A percentile compares a stretch with the other conserved stretches of the same genome.
These are phyloP conservation scores for Tuber melanosporum DNA, from an alignment of 495 filamentous ascomycete species.

Conservation along the genomic window DNA sequence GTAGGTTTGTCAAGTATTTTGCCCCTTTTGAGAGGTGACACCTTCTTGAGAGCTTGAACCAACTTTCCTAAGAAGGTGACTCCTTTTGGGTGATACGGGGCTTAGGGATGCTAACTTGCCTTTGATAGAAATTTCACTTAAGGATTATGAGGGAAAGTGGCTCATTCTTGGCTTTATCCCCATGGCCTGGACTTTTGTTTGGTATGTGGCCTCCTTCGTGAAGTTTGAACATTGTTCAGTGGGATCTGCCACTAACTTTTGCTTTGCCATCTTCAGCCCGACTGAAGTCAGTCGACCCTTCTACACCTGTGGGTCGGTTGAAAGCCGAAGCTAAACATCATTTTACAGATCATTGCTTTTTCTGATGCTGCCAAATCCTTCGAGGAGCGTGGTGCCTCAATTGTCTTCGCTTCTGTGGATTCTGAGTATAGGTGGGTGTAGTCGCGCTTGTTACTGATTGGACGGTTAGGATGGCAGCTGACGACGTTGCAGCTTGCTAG, in stretches of 20 bases:
- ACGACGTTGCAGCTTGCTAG: constrained; percentile 47
- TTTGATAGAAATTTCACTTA: constrained; percentile 45
- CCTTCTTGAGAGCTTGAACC: not conserved
- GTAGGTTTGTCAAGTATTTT: constrained; percentile 40
- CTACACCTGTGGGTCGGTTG: constrained; percentile 5
- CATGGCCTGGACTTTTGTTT: constrained; percentile 53
- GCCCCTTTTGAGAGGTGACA: not conserved
- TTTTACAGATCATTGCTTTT: constrained; percentile 48
- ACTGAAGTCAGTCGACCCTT: constrained; percentile 42
- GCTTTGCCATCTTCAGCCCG: constrained; percentile 38
- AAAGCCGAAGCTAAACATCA: constrained; percentile 12
- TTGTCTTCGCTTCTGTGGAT: constrained; percentile 53
- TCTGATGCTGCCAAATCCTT: constrained; percentile 47
- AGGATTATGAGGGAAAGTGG: constrained; percentile 49
- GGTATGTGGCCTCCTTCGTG: constrained; percentile 35
- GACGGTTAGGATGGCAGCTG: constrained; percentile 29
- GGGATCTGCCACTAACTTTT: constrained; percentile 15
- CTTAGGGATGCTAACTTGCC: not conserved
- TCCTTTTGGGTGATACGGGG: not conserved
- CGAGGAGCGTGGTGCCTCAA: constrained; percentile 45
- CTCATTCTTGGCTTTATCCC: constrained; percentile 50
- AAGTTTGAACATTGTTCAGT: not conserved
- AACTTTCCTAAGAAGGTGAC: not conserved
- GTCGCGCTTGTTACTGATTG: constrained; percentile 37
- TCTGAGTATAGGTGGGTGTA: constrained; percentile 45